A percentile compares a stretch with the other conserved stretches of the same genome.
Conservation (phyloP, 495 filamentous ascomycete genomes). For the Xylaria palmicola region DNA sequence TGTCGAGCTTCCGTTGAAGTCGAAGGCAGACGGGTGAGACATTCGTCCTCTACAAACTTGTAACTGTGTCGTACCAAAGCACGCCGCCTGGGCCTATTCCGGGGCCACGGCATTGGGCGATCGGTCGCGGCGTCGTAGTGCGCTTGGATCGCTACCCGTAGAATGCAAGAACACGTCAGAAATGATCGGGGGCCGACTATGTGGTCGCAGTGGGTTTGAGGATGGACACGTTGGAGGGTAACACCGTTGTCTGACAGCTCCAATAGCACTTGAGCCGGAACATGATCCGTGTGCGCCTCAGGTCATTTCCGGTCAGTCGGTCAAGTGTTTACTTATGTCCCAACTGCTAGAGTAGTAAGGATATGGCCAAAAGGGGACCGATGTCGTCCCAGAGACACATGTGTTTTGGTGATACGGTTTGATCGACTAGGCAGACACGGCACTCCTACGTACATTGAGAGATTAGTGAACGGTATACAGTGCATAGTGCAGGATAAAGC, state of each 20-base stretch:
- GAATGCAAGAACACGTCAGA: slow-evolving; percentile 19
- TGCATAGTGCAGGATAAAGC: not conserved
- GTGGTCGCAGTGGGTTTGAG: slow-evolving; percentile 13
- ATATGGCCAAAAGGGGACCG: not conserved
- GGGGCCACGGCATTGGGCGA: slow-evolving; percentile 18
- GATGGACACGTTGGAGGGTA: slow-evolving; percentile 8
- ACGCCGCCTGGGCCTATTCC: slow-evolving; percentile 9
- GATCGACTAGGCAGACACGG: not conserved
- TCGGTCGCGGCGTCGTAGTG: slow-evolving; percentile 7
- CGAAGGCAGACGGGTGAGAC: not conserved
- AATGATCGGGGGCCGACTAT: not conserved
- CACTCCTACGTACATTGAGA: no score
- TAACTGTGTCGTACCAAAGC: slow-evolving; percentile 9
- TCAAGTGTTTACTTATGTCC: not conserved
- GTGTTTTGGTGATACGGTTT: not conserved
- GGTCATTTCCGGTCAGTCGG: not conserved
- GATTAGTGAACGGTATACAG: not conserved
- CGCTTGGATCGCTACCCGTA: slow-evolving; percentile 7
- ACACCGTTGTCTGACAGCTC: slow-evolving; percentile 1
- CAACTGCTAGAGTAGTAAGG: not conserved
- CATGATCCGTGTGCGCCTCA: not conserved
- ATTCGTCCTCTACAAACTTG: slow-evolving; percentile 3
- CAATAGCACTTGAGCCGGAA: not conserved
- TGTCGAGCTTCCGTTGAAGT: not conserved
- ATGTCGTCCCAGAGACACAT: not conserved